Base-by-base conservation (phyloP, 495 filamentous ascomycete species). In the Rostrohypoxylon terebratum region DNA sequence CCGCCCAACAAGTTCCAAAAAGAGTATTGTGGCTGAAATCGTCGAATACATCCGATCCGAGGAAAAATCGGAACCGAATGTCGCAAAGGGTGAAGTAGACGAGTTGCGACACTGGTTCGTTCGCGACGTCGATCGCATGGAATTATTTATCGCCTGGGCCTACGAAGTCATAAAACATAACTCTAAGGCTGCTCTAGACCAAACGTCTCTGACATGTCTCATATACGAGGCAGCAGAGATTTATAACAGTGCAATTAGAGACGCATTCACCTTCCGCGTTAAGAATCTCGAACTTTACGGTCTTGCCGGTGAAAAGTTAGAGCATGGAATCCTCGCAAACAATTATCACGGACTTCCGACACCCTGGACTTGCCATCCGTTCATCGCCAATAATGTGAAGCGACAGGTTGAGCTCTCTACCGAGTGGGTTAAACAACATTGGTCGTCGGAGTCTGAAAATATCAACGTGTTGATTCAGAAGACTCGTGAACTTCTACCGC, bases 141-240 rank as follows among this genome's bases (percentile, higher is more conserved):
- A 94, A 58, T 85, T 90, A 68, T 87, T 95, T 50, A 83, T 96
- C 28, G 89, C 91, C 8, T 94, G 90, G 89, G 89, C 90, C 6
- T 91, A 89, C 62, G 85, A 92, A 68, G 85, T 90, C 16, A 87
- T 96, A 73, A 90, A 91, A 72, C 83, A 88, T 20, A 81, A 89
- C 38, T 91, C 90, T 68, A 84, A 87, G 18, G 83, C 87, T 36
- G 83, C 82, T n/a, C 75, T 79, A 45, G 84, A 87, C 63, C 78
- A 85, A 53, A 72, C 76, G 21, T 79, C 79, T 51, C 77, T 88
- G 47, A 84, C 85, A 47, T 73, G 83, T 10, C 73, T 88, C 44
- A 82, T 92, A n/a, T 85, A 85, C 66, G 92, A 97, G 78, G 94
- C 93, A 0, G 88, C 92, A 72, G 92, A 96, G 51, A 80, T 97